Evolutionary conservation across 1,139 yeast species (phyloP).

Genomic region (Kodamaea fungicola): DNA sequence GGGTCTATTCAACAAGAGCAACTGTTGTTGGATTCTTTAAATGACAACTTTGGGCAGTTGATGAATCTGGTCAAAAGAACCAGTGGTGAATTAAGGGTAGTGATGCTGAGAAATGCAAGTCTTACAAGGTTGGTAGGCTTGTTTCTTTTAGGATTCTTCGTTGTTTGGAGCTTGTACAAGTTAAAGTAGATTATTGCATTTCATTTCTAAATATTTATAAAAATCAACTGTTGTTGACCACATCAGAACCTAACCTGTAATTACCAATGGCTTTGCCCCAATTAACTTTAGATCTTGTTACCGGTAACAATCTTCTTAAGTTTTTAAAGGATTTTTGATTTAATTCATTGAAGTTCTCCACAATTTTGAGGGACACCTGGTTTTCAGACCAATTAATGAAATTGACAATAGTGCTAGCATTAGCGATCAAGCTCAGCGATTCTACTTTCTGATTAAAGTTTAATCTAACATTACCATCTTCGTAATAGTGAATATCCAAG

Average conservation of each 20-base stretch:
- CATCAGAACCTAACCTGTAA: conserved; percentile 85
- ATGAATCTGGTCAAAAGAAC: conserved; percentile 62
- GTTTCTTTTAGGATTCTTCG: conserved; percentile 58
- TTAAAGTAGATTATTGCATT: conserved; percentile 17
- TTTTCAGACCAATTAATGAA: conserved; percentile 61
- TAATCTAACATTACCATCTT: conserved; percentile 91
- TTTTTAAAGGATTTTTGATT: conserved; percentile 81
- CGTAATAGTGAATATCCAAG: conserved; percentile 86
- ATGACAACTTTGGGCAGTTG: conserved; percentile 59
- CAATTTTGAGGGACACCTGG: conserved; percentile 54
- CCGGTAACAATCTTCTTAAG: conserved; percentile 86
- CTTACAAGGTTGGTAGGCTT: conserved; percentile 38
- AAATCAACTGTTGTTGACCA: conserved; percentile 32
- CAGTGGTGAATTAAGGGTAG: conserved; percentile 58
- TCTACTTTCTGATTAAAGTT: conserved; percentile 48
- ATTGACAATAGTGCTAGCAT: conserved; percentile 39
- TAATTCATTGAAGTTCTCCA: conserved; percentile 63
- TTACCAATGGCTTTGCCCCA: conserved; percentile 95
- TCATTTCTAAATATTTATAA: conserved; percentile 3
- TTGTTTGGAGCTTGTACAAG: conserved; percentile 65
- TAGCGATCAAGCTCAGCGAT: conserved; percentile 11
- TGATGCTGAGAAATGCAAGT: conserved; percentile 44
- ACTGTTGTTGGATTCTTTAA: conserved; percentile 48
- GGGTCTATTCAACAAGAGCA: conserved; percentile 41
- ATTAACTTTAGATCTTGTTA: conserved; percentile 84